These are phyloP conservation scores for Venturia nashicola DNA, from an alignment of 2,329 filamentous ascomycete species.

Conservation along the genomic window DNA sequence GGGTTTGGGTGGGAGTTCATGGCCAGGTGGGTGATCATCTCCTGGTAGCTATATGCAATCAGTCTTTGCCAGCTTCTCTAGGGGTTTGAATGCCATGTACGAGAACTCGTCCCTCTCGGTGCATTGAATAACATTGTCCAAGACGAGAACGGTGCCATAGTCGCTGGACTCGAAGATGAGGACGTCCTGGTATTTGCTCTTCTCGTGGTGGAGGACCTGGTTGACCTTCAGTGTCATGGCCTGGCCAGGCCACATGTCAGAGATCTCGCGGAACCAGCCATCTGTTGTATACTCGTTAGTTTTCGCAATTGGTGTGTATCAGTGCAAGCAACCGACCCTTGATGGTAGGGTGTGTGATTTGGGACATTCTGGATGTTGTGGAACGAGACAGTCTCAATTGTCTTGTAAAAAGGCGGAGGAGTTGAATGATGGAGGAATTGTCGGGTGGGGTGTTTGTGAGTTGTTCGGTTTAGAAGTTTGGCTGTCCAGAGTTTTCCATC, in stretches of 20 bases:
- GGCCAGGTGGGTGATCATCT: constrained; percentile 98
- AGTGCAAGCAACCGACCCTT: constrained; percentile 41
- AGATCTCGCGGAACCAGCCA: constrained; percentile 99
- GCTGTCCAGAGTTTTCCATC: neutral
- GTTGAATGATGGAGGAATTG: neutral
- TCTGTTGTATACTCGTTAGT: constrained; percentile 40
- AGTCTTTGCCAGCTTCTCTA: neutral
- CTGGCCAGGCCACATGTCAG: constrained; percentile 97
- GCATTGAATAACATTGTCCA: constrained; percentile 98
- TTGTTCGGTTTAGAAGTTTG: neutral
- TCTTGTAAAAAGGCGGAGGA: neutral
- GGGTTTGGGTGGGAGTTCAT: constrained; percentile 98
- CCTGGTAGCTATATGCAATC: constrained; percentile 57
- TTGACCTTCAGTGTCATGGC: constrained; percentile 90
- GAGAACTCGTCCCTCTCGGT: constrained; percentile 98
- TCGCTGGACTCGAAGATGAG: constrained; percentile 97
- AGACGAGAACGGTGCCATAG: constrained; percentile 88
- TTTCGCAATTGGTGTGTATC: neutral
- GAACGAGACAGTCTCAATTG: neutral
- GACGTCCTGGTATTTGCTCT: constrained; percentile 98
- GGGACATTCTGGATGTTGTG: constrained; percentile 41
- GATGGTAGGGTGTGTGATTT: constrained; percentile 66
- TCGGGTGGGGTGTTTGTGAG: neutral
- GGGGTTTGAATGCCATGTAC: constrained; percentile 28
- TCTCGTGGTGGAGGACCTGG: constrained; percentile 96